These are phyloP conservation scores for Posidonia oceanica DNA, from an alignment of 116 monocot species.

Conservation along the genomic window DNA sequence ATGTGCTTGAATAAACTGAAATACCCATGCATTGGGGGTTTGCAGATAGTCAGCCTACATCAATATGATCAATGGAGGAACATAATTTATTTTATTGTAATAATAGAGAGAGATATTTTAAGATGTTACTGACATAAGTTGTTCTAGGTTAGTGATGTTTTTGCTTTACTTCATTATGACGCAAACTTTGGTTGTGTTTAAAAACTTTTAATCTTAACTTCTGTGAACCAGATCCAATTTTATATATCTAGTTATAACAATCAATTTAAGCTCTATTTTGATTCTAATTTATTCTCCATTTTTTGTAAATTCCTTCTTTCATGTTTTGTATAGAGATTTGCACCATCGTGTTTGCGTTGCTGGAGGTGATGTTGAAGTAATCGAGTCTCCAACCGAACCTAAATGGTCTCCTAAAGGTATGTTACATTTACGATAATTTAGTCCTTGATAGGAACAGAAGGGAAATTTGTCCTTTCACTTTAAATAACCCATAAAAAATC, in stretches of 20 bases:
- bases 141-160: too few relatives aligned
- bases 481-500: too few relatives aligned
- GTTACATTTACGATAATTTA: not conserved
- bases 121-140: not conserved
- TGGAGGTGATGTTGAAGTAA: conserved; percentile 37
- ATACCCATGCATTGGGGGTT: not conserved
- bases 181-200: too few relatives aligned
- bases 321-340: conserved; percentile 35
- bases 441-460: not conserved
- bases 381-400: conserved; percentile 81
- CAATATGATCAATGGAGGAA: not conserved
- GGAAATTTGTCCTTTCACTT: too few relatives aligned
- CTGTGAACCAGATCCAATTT: too few relatives aligned
- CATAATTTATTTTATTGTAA: too few relatives aligned
- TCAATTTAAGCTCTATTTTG: not conserved
- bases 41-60: not conserved
- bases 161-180: too few relatives aligned
- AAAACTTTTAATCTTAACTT: too few relatives aligned
- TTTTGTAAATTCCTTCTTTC: not conserved
- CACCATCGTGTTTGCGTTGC: conserved; percentile 50
- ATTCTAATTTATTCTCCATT: not conserved
- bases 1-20: not conserved
- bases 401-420: conserved; percentile 74
- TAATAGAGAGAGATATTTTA: not conserved
- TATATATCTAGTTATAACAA: too few relatives aligned